Evolutionary conservation across 176 grass and related monocot species (phyloP).

Genomic region (Bonia amplexicaulis): DNA sequence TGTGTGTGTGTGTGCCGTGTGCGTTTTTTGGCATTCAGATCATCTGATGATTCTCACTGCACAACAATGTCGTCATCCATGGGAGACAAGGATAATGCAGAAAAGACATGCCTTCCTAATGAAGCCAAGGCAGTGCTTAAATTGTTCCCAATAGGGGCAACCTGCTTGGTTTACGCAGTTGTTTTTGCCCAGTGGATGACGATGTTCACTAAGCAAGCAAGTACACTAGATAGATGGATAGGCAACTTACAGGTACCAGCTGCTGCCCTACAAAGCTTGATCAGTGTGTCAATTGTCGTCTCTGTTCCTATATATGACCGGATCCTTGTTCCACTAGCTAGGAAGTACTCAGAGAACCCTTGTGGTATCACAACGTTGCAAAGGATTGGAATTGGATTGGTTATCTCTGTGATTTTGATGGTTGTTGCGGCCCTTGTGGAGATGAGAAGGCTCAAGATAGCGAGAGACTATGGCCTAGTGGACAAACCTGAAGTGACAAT

Average conservation of each 20-base stretch:
- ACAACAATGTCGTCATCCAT: conserved; percentile 7
- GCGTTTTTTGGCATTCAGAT: not conserved
- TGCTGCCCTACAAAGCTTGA: conserved; percentile 58
- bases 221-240: conserved; percentile 57
- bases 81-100: conserved; percentile 16
- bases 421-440: conserved; percentile 48
- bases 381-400: conserved; percentile 47
- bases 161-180: conserved; percentile 54
- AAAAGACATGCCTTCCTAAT: conserved; percentile 13
- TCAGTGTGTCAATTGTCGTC: conserved; percentile 22
- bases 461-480: conserved; percentile 40
- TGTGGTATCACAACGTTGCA: conserved; percentile 48
- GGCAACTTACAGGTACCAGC: conserved; percentile 40
- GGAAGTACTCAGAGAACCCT: conserved; percentile 22
- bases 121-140: conserved; percentile 24
- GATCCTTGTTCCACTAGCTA: conserved; percentile 38
- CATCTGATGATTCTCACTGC: conserved; percentile 6
- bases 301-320: conserved; percentile 52
- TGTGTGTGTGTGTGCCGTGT: not conserved
- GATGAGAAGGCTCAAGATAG: conserved; percentile 44
- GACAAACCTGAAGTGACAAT: conserved; percentile 33
- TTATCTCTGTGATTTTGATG: conserved; percentile 38
- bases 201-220: conserved; percentile 71
- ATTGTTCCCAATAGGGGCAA: conserved; percentile 51
- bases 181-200: conserved; percentile 54